Conservation (phyloP, 1,284 basidiomycete genomes). For the Malassezia arunalokei region DNA sequence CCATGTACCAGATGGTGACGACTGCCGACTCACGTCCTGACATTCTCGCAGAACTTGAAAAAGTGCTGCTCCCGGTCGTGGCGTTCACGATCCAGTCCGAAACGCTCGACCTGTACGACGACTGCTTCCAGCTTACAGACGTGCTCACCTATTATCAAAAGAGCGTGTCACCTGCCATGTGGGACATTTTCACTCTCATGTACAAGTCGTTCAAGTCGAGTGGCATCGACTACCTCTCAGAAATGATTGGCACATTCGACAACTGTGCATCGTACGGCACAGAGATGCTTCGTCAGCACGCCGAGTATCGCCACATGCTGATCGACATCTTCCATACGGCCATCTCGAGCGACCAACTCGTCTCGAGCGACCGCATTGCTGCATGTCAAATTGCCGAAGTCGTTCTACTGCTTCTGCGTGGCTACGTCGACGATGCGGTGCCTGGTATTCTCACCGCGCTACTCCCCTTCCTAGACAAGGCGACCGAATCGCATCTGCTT, state of each 20-base stretch:
- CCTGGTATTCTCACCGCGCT: slow-evolving; percentile 25
- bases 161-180: slow-evolving; percentile 66
- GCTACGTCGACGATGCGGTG: slow-evolving; percentile 52
- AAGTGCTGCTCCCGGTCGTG: slow-evolving; percentile 67
- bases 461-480: slow-evolving; percentile 30
- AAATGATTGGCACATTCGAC: slow-evolving; percentile 77
- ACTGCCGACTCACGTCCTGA: slow-evolving; percentile 64
- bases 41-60: slow-evolving; percentile 66
- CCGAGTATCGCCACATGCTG: slow-evolving; percentile 67
- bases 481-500: slow-evolving; percentile 55
- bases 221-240: slow-evolving; percentile 64
- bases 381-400: slow-evolving; percentile 76
- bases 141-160: slow-evolving; percentile 70
- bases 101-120: slow-evolving; percentile 61
- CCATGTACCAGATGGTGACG: slow-evolving; percentile 50
- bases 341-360: slow-evolving; percentile 61
- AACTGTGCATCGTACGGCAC: slow-evolving; percentile 78
- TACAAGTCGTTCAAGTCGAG: slow-evolving; percentile 73
- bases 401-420: slow-evolving; percentile 64
- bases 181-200: slow-evolving; percentile 71
- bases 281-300: slow-evolving; percentile 60
- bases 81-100: slow-evolving; percentile 56
- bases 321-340: slow-evolving; percentile 71
- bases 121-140: slow-evolving; percentile 75
- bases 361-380: slow-evolving; percentile 57